Base-by-base conservation (phyloP, 208 protist genomes). In the Leishmania aethiopica region DNA sequence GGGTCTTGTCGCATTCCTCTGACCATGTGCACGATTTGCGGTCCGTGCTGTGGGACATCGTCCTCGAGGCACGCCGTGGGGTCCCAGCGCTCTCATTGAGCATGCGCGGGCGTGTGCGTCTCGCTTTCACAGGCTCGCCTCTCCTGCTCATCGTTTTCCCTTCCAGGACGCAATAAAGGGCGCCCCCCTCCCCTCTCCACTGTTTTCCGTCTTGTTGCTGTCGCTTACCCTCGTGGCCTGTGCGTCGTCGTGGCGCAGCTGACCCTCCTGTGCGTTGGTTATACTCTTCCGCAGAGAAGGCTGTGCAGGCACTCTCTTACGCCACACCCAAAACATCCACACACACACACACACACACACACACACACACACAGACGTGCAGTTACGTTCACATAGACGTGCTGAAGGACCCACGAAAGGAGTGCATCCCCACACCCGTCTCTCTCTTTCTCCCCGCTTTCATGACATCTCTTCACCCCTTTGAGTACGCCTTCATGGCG, bases 401-500 rank as follows among this genome's bases (percentile, higher is more conserved):
- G 10, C 11, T 6, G 25, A 75, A 74, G 0, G n/a, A 7, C 8
- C 19, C 5, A 15, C 28, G n/a, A 75, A 37, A 59, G 15, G 55
- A 75, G 4, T 35, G 4, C 71, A 59, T 17, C 35, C 22, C 40
- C 17, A 17, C 42, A 28, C n/a, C 15, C 28, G 22, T 57, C 15
- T 19, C n/a, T 60, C 42, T 51, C 53, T 69, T 77, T 75, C 72
- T 77, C 40, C n/a, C 40, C 53, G 35, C 66, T 42, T 13, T 8
- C 7, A 94, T 95, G 81, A 55, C 82, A 2, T 89, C 91, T 76
- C 81, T 88, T 3, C 83, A 92, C 80, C 83, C 84, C 17, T 93
- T 92, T 7, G 90, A 91, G n/a, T 88, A 94, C 77, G 74, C 92
- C 45, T 96, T 96, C 84, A 64, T 73, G 75, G 80, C 72, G 1